Base-by-base conservation (phyloP, 2,329 filamentous ascomycete species). In the Stagonosporopsis rhizophila region DNA sequence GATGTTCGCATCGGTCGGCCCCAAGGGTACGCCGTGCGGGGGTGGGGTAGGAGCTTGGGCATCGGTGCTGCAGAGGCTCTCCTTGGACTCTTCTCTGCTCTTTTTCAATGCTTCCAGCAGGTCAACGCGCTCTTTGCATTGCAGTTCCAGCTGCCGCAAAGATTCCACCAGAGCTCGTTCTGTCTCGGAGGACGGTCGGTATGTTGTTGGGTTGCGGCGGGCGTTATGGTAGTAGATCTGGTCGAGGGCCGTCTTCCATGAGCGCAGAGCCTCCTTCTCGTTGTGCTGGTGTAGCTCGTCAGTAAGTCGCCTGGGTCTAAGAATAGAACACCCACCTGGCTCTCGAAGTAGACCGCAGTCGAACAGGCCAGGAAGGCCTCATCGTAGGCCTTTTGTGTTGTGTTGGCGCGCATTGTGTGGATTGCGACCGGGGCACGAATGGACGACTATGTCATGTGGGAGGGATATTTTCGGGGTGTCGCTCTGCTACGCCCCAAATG, bases 331-430 rank as follows among this genome's bases (percentile, higher is more conserved):
- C 79, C 48, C 28, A 96, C 92, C 86, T 96, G 89, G 74, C 89
- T 87, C 80, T 99, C 95, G 76, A 96, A 97, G 79, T 96, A 97
- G 49, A 96, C 91, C 35, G 94, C 94, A 1, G 93, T 98, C 14
- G 93, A 97, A 78, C 93, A 97, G 73, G 89, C 92, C 68, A 97
- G 80, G 79, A 96, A 97, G 77, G 90, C 93, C 77, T 98, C 92
- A 80, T 98, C 94, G 79, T 98, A 98, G 52, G 92, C 96, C 84
- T 96, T 97, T 80, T 98, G 94, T 76, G 97, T 87, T 60, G 87
- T 87, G 72, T 87, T 87, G 75, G 80, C 80, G 72, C 82, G 81
- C 79, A 83, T 84, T 32, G 55, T 60, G 37, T 42, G 56, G 35
- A 50, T 56, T 47, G 53, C 57, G 35, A 45, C 41, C 39, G 30